Base-by-base conservation (phyloP, 1,284 basidiomycete genomes). In the Termitomyces sp. region DNA sequence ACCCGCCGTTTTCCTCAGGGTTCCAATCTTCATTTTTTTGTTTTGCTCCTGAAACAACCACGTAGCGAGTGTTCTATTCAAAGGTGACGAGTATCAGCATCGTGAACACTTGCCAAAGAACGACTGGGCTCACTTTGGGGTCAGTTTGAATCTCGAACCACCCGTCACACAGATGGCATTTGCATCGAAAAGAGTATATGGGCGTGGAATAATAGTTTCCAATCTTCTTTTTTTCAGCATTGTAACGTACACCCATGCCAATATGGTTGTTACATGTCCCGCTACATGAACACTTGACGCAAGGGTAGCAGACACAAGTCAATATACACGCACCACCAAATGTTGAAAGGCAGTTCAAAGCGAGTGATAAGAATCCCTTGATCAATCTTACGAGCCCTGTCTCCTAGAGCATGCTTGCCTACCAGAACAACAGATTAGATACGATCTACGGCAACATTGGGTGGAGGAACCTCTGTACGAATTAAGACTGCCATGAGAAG, bases 81-180 rank as follows among this genome's bases (percentile, higher is more conserved):
- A 53, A 2, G 8, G 24, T 26, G 12, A 30, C 1, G 12, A 30
- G 1, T 36, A 21, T 44, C 21, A 40, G 19, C 17, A 31, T 26
- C 9, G 17, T 17, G 39, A 19, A 19, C 5, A 28, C 31, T 36
- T 13, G 21, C 26, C 15, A 39, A 6, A 45, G 17, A 26, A 42
- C n/a, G 17, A 38, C 10, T 24, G 40, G 34, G 26, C 52, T 46
- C 59, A 91, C 94, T 83, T 96, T 89, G 0, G 95, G 97, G 67
- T 99, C 97, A 1, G 97, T 99, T 61, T 94, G 83, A 53, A 99
- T 94, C 73, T 97, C 95, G 60, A 99, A 98, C 90, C 90, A 94
- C 21, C 86, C 85, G 56, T 84, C 83, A 66, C 97, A 99, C 1
- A 96, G 73, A 68, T 97, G 93, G 67, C 97, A 99, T 77, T 98